Base-by-base conservation (phyloP, 495 filamentous ascomycete species). In the Penicillium flavigenum region DNA sequence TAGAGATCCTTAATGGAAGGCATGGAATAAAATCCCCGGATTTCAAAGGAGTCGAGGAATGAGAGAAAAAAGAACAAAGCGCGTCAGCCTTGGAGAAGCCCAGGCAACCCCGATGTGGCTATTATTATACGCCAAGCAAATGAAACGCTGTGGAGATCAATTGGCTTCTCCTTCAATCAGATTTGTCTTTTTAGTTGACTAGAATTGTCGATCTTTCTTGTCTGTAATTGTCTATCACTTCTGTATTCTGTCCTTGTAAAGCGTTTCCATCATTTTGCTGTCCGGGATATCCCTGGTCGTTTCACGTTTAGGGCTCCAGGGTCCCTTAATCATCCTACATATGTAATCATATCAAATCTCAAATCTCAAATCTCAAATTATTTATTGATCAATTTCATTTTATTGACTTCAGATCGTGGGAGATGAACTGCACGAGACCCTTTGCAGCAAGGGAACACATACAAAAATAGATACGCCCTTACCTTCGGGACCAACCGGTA, bases 21-120 rank as follows among this genome's bases (percentile, higher is more conserved):
- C 59, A 66, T 64, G 54, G 51, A 63, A 64, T 29, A 11, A 42
- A 58, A 20, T 47, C 56, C 55, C 56, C 56, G 51, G 47, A 56
- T 54, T 54, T 51, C 34, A n/a, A 56, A 32, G 27, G 24, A 34
- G 36, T 48, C 29, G 50, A 43, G 46, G 44, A 51, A 63, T 42
- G 58, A 56, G 42, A 16, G 27, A 42, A 31, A 56, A 36, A 54
- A 27, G 49, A 12, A 24, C 47, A 22, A 49, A 49, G 29, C 11
- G 19, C 51, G 24, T 26, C 46, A 32, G 46, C 27, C 45, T 39
- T 9, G 36, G 36, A n/a, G 31, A 0, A 41, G 10, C 0, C 8
- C 7, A 27, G 26, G 26, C 26, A 27, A 27, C 26, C 2, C 48
- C 1, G 19, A 20, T 5, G 42, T 27, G 16, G 36, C 39, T 54